Base-by-base conservation (phyloP, 208 protist genomes). In the Trypanosoma caninum region DNA sequence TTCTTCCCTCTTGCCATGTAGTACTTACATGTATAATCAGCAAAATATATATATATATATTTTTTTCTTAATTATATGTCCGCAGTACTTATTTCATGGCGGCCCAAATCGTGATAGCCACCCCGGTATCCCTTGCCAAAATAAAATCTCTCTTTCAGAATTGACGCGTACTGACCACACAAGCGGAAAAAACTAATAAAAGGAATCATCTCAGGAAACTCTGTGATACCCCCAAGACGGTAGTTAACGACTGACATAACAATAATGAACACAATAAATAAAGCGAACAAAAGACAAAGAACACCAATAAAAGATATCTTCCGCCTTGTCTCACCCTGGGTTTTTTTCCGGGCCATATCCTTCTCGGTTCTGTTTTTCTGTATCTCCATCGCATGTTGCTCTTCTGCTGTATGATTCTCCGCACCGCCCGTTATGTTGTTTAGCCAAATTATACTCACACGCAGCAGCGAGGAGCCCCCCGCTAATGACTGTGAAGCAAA, bases 121-220 rank as follows among this genome's bases (percentile, higher is more conserved):
- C 59, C 53, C 30, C 59, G 68, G 23, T 27, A 37, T 22, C 55
- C 50, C 23, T 58, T 0, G 1, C 50, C 23, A 4, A 8, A 25
- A 0, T 16, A 0, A 8, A 60, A 42, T 33, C 40, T 51, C 25
- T 46, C 41, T 11, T 52, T 53, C 33, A 61, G 31, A 25, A 60
- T 47, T 28, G 44, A 48, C 23, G 59, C 46, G 25, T 55, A 65
- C 25, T 52, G 59, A 16, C 25, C 41, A 25, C 73, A 76, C 7
- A 69, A 61, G 2, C 57, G 60, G 20, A 90, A 72, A 10, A 51
- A 18, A 37, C 76, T 64, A 18, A 78, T 66, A 47, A 84, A 81
- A 5, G 88, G 88, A 18, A 94, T 42, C 57, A 89, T 89, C 6
- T 88, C 78, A 33, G 87, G 87, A 45, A 94, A 78, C 35, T 88